phyloP scores from a whole-genome alignment of 1,284 basidiomycete species.

The Pseudozyma tsukubaensis region DNA sequence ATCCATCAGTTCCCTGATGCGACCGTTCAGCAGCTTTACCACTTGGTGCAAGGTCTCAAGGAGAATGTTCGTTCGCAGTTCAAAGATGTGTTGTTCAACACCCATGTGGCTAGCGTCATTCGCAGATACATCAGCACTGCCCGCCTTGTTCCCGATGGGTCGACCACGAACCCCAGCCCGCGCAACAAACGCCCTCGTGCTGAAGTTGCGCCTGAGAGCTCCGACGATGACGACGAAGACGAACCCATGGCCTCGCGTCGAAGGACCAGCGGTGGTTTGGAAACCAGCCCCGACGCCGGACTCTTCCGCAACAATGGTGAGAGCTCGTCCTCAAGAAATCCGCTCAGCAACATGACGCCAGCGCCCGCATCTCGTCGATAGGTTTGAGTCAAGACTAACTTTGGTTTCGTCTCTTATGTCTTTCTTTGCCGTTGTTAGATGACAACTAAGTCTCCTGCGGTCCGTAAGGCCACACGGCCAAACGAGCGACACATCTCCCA shows the following conservation, averaged over 20 bases:
- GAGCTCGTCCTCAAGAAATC: constrained; percentile 15
- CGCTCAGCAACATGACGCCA: constrained; percentile 24
- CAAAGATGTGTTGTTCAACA: constrained; percentile 50
- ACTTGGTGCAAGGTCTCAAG: constrained; percentile 42
- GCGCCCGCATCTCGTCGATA: constrained; percentile 6
- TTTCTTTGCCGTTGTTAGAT: no score
- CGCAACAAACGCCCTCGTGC: constrained; percentile 15
- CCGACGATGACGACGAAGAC: constrained; percentile 22
- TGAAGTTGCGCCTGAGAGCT: neutral
- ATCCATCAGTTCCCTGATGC: constrained; percentile 43
- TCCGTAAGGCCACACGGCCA: no score
- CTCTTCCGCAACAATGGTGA: constrained; percentile 16
- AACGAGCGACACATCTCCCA: no score
- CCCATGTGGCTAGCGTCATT: constrained; percentile 21
- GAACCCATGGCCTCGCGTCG: constrained; percentile 13
- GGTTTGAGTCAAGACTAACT: neutral
- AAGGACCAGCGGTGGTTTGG: constrained; percentile 15
- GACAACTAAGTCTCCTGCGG: neutral
- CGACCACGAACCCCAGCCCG: neutral
- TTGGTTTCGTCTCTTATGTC: neutral
- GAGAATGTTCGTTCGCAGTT: constrained; percentile 39
- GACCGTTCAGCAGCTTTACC: constrained; percentile 27
- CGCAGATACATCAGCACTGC: constrained; percentile 36
- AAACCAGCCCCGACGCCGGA: constrained; percentile 29
- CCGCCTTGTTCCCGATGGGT: constrained; percentile 5